Conservation (phyloP, 2,329 filamentous ascomycete genomes). For the Sporothrix protearum region DNA sequence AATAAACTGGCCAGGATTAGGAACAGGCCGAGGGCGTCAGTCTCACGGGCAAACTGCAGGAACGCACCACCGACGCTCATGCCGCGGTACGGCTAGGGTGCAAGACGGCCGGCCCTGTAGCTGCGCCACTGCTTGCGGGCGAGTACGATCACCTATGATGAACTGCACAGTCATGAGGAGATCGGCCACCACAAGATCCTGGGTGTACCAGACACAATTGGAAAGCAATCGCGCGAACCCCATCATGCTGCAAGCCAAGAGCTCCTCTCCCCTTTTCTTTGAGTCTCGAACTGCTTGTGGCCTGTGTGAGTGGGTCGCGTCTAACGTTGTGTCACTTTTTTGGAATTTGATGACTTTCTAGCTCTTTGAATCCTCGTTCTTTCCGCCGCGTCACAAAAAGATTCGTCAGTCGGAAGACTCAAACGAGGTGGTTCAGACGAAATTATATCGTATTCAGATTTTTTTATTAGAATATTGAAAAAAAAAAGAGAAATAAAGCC, state of each 20-base stretch:
- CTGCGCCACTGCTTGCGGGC: slow-evolving; percentile 49
- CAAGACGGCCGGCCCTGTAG: slow-evolving; percentile 39
- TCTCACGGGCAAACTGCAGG: slow-evolving; percentile 4
- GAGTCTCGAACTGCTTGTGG: not conserved
- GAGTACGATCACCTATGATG: slow-evolving; percentile 41
- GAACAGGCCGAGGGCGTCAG: not conserved
- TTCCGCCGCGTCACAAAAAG: not conserved
- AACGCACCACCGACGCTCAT: not conserved
- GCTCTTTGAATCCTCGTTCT: not conserved
- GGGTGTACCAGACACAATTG: not conserved
- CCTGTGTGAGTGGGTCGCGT: not conserved
- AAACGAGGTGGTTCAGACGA: not conserved
- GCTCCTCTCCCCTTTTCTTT: not conserved
- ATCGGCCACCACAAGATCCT: slow-evolving; percentile 1
- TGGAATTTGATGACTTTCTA: not conserved
- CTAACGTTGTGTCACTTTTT: not conserved
- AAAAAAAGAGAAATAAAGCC: not conserved
- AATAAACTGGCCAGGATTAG: not conserved
- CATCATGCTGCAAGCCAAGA: not conserved
- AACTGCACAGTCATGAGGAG: not conserved
- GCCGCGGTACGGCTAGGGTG: slow-evolving; percentile 29
- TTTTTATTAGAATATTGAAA: no score
- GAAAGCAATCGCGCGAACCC: slow-evolving; percentile 13
- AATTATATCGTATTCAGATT: not conserved
- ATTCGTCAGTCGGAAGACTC: not conserved